Evolutionary conservation across 2,329 filamentous ascomycete genomes (phyloP), one percentile per base, ranked within the genome.

Genomic region (Sporothrix euskadiensis): DNA sequence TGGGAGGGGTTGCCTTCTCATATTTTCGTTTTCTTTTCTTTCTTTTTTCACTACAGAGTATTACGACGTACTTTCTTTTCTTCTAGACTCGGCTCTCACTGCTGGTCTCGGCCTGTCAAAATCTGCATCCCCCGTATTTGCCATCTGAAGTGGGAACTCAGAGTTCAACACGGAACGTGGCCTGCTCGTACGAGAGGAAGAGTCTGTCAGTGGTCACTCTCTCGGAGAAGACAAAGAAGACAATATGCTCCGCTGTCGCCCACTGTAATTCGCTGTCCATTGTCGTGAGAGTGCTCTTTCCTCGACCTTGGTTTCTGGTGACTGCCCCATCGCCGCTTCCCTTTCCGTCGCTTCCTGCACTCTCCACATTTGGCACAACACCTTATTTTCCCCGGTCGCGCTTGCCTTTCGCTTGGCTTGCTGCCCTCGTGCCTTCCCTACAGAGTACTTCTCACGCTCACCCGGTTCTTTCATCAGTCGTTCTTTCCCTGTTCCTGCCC

Each of bases 371-470:
- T 35, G 35, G 59, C 59, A 44, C 59, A 26, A 44, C 35, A 65
- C 59, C n/a, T 65, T 65, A 65, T 65, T 44, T 41, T 68, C 22
- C 26, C 44, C 26, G 66, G 47, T 39, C 47, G 66, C 66, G 66
- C 47, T 32, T 69, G 65, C 65, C 57, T 61, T 52, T 44, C n/a
- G 26, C 26, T 26, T n/a, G n/a, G n/a, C n/a, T n/a, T n/a, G n/a
- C n/a, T 54, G 65, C n/a, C 65, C 47, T 35, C 47, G 65, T 54
- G 65, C 30, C 16, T 32, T 47, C 47, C 32, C 35, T 19, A n/a
- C n/a, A n/a, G n/a, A n/a, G n/a, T 14, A 7, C 26, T 22, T 41
- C 30, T 41, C 5, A 44, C 9, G 2, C 59, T 63, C n/a, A 44
- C 59, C 59, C 59, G 59, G 59, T 19, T 44, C n/a, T 41, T 14